A percentile compares a stretch with the other conserved stretches of the same genome.
phyloP scores from a whole-genome alignment of 2,329 filamentous ascomycete genomes.

The Arthrobotrys pseudoclavata region DNA sequence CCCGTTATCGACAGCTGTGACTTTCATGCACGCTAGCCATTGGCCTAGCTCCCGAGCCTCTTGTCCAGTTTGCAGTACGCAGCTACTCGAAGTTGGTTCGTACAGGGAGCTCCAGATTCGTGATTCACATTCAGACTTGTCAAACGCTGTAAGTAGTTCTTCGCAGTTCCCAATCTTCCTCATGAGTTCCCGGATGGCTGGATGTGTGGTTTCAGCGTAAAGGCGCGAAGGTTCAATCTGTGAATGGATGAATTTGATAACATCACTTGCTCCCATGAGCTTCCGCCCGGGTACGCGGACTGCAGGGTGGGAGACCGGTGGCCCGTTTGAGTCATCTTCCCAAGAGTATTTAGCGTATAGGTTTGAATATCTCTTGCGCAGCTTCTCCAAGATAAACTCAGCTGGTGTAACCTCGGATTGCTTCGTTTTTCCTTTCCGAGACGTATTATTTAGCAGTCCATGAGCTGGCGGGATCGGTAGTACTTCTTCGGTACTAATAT shows the following conservation, averaged over 20 bases:
- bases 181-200: slow-evolving; percentile 44
- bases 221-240: slow-evolving; percentile 19
- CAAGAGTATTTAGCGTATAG: slow-evolving; percentile 35
- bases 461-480: slow-evolving; percentile 28
- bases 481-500: slow-evolving; percentile 21
- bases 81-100: slow-evolving; percentile 76
- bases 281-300: slow-evolving; percentile 38
- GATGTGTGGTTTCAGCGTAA: slow-evolving; percentile 35
- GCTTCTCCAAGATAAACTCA: slow-evolving; percentile 39
- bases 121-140: slow-evolving; percentile 80
- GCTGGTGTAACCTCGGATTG: slow-evolving; percentile 32
- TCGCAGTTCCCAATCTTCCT: slow-evolving; percentile 34
- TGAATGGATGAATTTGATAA: slow-evolving; percentile 25
- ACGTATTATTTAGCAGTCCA: slow-evolving; percentile 15
- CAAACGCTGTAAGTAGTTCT: slow-evolving; percentile 79
- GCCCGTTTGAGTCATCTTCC: slow-evolving; percentile 34
- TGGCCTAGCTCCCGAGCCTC: slow-evolving; percentile 80
- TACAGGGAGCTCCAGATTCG: slow-evolving; percentile 87
- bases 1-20: slow-evolving; percentile 80
- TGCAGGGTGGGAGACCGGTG: slow-evolving; percentile 31
- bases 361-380: slow-evolving; percentile 17
- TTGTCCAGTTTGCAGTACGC: slow-evolving; percentile 80
- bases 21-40: slow-evolving; percentile 83
- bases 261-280: slow-evolving; percentile 30
- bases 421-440: slow-evolving; percentile 44